Conservation (phyloP, 768 basidiomycete genomes). For the Auriculariales sp. region DNA sequence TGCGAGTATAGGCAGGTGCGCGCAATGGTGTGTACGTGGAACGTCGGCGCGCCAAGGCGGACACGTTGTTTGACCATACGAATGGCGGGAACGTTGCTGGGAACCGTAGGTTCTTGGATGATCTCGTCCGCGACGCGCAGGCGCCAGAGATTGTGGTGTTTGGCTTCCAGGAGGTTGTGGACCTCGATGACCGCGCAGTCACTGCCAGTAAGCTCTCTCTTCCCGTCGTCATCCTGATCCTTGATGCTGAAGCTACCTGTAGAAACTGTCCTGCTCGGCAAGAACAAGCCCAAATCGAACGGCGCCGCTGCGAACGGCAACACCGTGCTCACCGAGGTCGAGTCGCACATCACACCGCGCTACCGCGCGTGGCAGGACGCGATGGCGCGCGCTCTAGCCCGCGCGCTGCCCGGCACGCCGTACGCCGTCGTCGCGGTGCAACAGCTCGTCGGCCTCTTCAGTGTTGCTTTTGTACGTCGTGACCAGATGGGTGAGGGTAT, state of each 20-base stretch:
- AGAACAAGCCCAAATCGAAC: slow-evolving; percentile 50
- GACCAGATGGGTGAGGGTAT: slow-evolving; percentile 51
- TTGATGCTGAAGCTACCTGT: background rate
- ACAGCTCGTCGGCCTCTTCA: slow-evolving; percentile 82
- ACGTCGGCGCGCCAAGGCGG: slow-evolving; percentile 83
- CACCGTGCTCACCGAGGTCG: too few relatives aligned
- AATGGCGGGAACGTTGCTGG: slow-evolving; percentile 34
- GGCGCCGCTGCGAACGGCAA: slow-evolving; percentile 23
- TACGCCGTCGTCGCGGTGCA: slow-evolving; percentile 78
- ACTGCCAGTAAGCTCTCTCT: slow-evolving; percentile 46
- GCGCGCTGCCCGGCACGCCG: slow-evolving; percentile 58
- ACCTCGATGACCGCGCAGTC: slow-evolving; percentile 85
- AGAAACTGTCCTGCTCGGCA: slow-evolving; percentile 73
- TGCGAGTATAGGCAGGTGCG: slow-evolving; percentile 67
- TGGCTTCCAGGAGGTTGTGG: slow-evolving; percentile 92
- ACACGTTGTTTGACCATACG: too few relatives aligned
- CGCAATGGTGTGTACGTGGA: slow-evolving; percentile 80
- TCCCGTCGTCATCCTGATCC: background rate
- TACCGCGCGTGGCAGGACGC: slow-evolving; percentile 86
- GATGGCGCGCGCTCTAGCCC: slow-evolving; percentile 53
- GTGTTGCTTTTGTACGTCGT: slow-evolving; percentile 42
- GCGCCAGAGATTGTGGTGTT: slow-evolving; percentile 82
- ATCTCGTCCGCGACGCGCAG: slow-evolving; percentile 57
- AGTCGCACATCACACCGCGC: slow-evolving; percentile 72
- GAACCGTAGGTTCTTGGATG: slow-evolving; percentile 72